These are phyloP conservation scores for Apiotrichum sp. DNA, from an alignment of 1,284 basidiomycete genomes.

Conservation along the genomic window DNA sequence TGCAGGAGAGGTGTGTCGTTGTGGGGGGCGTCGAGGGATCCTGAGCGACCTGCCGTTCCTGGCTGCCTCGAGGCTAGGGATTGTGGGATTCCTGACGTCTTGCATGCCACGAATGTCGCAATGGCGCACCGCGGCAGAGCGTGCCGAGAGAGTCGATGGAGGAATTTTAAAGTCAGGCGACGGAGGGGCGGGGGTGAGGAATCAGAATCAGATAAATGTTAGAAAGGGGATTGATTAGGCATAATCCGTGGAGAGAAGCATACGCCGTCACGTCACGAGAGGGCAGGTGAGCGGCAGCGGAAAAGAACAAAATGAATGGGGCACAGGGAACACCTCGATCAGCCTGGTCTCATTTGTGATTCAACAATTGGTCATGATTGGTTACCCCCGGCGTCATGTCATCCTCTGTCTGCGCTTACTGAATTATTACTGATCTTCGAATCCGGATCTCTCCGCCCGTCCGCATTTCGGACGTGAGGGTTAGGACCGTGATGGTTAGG, in stretches of 20 bases:
- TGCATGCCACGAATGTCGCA: no score
- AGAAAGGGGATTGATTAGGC: no score
- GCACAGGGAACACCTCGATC: no score
- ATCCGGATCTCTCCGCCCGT: background rate
- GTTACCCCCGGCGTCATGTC: background rate
- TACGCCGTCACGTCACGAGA: background rate
- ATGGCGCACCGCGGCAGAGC: no score
- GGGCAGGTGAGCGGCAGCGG: background rate
- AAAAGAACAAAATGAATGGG: background rate
- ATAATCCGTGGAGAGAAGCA: background rate
- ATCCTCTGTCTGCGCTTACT: no score
- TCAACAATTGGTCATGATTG: background rate
- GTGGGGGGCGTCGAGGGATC: no score
- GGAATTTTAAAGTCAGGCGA: background rate
- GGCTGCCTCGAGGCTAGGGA: background rate
- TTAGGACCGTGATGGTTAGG: background rate
- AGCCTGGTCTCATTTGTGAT: slow-evolving; percentile 1
- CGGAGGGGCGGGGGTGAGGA: background rate
- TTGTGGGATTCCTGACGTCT: background rate
- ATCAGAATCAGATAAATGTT: background rate
- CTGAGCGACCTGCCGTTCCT: background rate
- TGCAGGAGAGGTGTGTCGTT: no score
- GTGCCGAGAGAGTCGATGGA: no score
- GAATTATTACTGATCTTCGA: background rate
- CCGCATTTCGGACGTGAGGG: background rate